Base-by-base conservation (phyloP, 352 stramenopile species). In the Pythium dissotocum region DNA sequence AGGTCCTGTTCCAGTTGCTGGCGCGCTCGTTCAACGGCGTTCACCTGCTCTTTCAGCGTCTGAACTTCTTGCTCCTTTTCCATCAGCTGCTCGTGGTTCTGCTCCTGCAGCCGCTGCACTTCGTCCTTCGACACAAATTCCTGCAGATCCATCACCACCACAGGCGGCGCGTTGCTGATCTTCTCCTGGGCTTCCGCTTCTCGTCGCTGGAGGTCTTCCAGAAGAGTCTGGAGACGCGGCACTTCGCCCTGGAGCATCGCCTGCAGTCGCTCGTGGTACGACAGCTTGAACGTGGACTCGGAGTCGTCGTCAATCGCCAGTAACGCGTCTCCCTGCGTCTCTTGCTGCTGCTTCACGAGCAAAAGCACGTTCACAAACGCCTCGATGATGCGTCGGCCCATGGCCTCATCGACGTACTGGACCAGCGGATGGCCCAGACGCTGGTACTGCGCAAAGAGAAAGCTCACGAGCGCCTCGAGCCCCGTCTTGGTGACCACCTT, bases 51-150 rank as follows among this genome's bases (percentile, higher is more conserved):
- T 1, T 70, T 77, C n/a, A 88, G 32, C 12, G 49, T 61, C 18
- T 58, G 35, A 0, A 81, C 54, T 30, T 86, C 75, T 4, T 58
- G 51, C 14, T 73, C 59, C 42, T 76, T 78, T 38, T 78, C 72
- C 6, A 6, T 58, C 7, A 89, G 48, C 36, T 79, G 54, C 48
- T 80, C 74, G 55, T 75, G 75, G 64, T 40, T 85, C 35, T 80
- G 63, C 2, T 87, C 78, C 46, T 83, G 80, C n/a, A 87, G 69
- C 28, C 73, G 71, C 9, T 64, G 52, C 48, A 91, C 67, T 58
- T 90, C 79, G 13, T 88, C 83, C 57, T 87, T 65, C 2, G 75
- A 76, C 18, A 91, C 78, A 65, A 90, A 90, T 36, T 91, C 83
- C 55, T 88, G 85, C 6, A 89, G 77, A 46, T 90, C 80, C 75